phyloP scores from a whole-genome alignment of 805 yeast species.

The Kodamaea laetipori region DNA sequence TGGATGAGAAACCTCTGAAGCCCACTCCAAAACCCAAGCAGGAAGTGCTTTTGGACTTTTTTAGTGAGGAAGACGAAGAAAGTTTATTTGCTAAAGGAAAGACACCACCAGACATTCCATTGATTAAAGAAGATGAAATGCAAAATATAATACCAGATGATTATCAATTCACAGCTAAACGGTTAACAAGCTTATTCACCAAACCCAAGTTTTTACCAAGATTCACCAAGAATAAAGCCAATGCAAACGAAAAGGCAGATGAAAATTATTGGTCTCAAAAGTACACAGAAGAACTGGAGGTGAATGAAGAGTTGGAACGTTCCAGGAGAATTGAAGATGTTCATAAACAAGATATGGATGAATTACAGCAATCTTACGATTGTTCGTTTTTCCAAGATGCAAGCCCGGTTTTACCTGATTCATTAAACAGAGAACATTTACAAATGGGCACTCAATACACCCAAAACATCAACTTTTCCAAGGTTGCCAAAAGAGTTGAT shows the following conservation, averaged over 20 bases:
- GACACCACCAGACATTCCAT: slow-evolving; percentile 1
- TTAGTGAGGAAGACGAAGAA: slow-evolving; percentile 5
- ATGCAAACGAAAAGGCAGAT: slow-evolving; percentile 6
- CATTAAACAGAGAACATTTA: background rate
- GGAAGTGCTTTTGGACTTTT: slow-evolving; percentile 11
- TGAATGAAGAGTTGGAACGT: slow-evolving; percentile 3
- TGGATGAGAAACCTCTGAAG: slow-evolving; percentile 9
- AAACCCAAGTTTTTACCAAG: slow-evolving; percentile 14
- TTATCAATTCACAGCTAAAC: slow-evolving; percentile 22
- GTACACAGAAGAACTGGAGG: slow-evolving; percentile 17
- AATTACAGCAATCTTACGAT: slow-evolving; percentile 23
- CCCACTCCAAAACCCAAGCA: slow-evolving; percentile 3
- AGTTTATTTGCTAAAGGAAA: background rate
- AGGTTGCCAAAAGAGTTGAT: slow-evolving; percentile 10
- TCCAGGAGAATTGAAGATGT: slow-evolving; percentile 11
- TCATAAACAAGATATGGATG: slow-evolving; percentile 19
- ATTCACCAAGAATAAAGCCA: slow-evolving; percentile 1
- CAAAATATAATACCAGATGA: slow-evolving; percentile 22
- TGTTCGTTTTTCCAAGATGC: slow-evolving; percentile 17
- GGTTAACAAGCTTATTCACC: slow-evolving; percentile 22
- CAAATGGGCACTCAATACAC: background rate
- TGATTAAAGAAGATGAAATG: slow-evolving; percentile 1
- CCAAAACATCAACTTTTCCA: slow-evolving; percentile 5
- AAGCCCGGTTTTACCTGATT: background rate
- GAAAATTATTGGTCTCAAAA: slow-evolving; percentile 20